A percentile compares a stretch with the other conserved stretches of the same genome.
Conservation (phyloP, 2,329 filamentous ascomycete species). For the Microthyrium microscopicum region DNA sequence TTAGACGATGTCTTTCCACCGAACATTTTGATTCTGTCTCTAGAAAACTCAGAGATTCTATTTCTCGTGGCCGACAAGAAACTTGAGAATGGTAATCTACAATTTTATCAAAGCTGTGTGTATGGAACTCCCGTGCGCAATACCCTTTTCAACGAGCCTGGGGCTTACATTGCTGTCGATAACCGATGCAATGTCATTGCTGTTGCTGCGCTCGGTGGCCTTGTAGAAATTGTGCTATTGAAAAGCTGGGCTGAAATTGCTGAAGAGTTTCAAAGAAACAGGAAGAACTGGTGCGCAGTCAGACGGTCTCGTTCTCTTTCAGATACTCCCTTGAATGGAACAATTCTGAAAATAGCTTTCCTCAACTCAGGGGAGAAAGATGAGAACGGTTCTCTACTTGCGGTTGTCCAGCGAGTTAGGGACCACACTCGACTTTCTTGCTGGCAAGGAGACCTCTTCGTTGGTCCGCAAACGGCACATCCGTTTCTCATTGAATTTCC, state of each 20-base stretch:
- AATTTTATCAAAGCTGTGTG: constrained; percentile 46
- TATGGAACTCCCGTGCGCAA: constrained; percentile 41
- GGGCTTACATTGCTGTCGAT: constrained; percentile 60
- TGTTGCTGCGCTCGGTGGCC: constrained; percentile 51
- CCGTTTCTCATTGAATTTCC: too few relatives aligned
- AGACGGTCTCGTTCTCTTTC: constrained; percentile 28
- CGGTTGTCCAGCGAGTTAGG: constrained; percentile 42
- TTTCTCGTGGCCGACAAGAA: constrained; percentile 52
- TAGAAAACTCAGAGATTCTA: constrained; percentile 55
- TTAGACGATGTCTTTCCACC: constrained; percentile 37
- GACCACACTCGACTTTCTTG: too few relatives aligned
- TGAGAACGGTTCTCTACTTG: constrained; percentile 55
- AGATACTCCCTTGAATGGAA: constrained; percentile 51
- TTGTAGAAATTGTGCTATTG: constrained; percentile 57
- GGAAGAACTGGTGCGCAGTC: constrained; percentile 41
- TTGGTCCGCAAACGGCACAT: too few relatives aligned
- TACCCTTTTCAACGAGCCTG: constrained; percentile 36
- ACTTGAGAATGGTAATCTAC: constrained; percentile 25
- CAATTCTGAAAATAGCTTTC: constrained; percentile 79
- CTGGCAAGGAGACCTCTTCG: too few relatives aligned
- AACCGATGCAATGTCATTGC: constrained; percentile 49
- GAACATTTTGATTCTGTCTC: constrained; percentile 63
- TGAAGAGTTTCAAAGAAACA: constrained; percentile 28
- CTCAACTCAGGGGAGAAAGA: constrained; percentile 54
- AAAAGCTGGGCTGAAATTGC: constrained; percentile 38